Conservation (phyloP, 305 asterid genomes). For the Nicotiana rustica region DNA sequence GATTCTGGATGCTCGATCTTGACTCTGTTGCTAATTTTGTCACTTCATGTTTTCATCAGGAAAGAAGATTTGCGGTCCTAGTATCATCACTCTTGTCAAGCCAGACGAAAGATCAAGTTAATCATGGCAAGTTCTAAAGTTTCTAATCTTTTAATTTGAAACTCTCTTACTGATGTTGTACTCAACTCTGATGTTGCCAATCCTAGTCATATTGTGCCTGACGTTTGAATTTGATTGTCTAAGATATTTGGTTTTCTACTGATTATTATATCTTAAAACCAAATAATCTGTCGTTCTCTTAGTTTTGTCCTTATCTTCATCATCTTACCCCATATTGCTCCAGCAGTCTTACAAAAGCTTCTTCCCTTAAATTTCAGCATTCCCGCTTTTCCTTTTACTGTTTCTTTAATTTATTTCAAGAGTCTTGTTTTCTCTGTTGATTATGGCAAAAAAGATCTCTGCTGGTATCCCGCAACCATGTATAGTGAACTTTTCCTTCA, state of each 20-base stretch:
- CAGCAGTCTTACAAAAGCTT: not conserved
- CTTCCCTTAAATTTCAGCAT: not conserved
- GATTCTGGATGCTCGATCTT: conserved; percentile 29
- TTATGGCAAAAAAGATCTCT: not conserved
- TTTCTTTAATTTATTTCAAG: conserved; percentile 15
- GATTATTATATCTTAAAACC: not conserved
- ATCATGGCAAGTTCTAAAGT: conserved; percentile 75
- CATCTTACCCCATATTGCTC: not conserved
- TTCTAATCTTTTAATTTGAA: conserved; percentile 17
- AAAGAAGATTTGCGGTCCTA: conserved; percentile 91
- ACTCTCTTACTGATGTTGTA: not conserved
- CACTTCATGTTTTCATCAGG: conserved; percentile 54
- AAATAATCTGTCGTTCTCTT: not conserved
- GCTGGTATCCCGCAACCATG: not conserved
- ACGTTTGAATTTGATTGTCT: not conserved
- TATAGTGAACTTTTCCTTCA: not conserved
- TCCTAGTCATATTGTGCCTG: conserved; percentile 11
- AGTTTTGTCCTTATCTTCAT: not conserved
- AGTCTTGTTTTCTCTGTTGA: not conserved
- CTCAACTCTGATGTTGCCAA: conserved; percentile 11
- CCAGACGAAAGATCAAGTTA: conserved; percentile 94
- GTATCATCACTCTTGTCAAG: conserved; percentile 92
- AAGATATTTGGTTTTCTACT: not conserved
- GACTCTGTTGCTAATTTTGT: conserved; percentile 14
- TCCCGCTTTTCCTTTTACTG: not conserved